phyloP scores from a whole-genome alignment of 164 flowering plant species.

The Magnolia sinica region DNA sequence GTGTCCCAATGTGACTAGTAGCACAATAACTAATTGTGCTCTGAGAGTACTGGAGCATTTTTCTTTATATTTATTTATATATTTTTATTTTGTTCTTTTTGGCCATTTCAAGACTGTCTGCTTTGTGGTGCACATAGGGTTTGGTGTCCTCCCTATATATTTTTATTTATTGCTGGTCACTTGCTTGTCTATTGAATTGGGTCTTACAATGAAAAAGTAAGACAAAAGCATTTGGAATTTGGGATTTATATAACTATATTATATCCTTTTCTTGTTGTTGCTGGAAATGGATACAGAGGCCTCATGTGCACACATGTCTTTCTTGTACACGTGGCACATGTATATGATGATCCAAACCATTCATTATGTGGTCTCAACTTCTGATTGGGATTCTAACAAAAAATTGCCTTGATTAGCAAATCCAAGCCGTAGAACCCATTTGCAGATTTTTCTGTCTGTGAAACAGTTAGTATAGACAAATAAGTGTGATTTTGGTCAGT shows the following conservation, averaged over 20 bases:
- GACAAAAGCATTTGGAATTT: not conserved
- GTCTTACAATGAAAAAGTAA: not conserved
- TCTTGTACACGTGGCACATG: no score
- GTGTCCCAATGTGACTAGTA: no score
- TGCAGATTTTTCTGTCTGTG: not conserved
- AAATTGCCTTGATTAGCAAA: not conserved
- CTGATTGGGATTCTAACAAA: not conserved
- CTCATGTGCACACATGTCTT: no score
- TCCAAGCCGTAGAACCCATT: not conserved
- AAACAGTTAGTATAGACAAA: no score
- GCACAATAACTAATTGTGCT: no score
- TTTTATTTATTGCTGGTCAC: not conserved
- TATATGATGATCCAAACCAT: no score
- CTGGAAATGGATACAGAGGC: no score
- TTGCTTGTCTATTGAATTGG: not conserved
- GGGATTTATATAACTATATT: not conserved
- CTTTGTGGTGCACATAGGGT: not conserved
- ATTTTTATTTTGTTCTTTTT: no score
- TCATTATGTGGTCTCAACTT: not conserved
- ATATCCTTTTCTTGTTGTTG: not conserved
- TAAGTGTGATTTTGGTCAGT: not conserved
- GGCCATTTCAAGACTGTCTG: not conserved
- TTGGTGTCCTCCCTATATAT: not conserved
- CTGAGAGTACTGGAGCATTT: no score
- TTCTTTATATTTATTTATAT: no score